Conservation (phyloP, 2,329 filamentous ascomycete genomes). For the Sclerotinia trifoliorum region DNA sequence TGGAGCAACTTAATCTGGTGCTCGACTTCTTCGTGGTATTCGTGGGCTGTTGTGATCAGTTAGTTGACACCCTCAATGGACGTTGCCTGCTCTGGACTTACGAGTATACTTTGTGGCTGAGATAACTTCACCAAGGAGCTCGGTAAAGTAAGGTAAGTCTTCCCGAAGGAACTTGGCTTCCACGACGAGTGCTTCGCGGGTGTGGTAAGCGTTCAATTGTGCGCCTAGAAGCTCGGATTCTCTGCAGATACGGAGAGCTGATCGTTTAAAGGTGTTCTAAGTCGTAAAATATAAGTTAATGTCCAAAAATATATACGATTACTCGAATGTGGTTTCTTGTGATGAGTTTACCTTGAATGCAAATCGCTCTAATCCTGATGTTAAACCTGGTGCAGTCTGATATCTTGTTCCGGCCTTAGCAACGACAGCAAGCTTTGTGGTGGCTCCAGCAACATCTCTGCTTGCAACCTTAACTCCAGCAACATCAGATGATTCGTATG, state of each 20-base stretch:
- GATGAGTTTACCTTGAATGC: conserved; percentile 76
- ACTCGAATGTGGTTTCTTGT: conserved; percentile 24
- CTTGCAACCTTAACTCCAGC: conserved; percentile 86
- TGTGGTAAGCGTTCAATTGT: conserved; percentile 83
- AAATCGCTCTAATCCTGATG: conserved; percentile 88
- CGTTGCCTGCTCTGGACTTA: conserved; percentile 45
- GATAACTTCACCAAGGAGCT: conserved; percentile 90
- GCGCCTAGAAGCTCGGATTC: conserved; percentile 94
- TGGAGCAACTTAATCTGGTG: conserved; percentile 75
- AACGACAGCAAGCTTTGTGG: conserved; percentile 86
- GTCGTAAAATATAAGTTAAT: conserved; percentile 24
- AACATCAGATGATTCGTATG: conserved; percentile 84
- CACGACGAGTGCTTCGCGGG: conserved; percentile 87
- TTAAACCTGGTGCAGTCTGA: conserved; percentile 83
- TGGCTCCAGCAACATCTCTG: conserved; percentile 83
- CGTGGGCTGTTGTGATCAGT: conserved; percentile 62
- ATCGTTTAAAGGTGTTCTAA: conserved; percentile 82
- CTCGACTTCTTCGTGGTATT: conserved; percentile 86
- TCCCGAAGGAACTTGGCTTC: conserved; percentile 93
- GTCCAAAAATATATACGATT: background rate
- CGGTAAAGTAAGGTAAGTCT: conserved; percentile 95
- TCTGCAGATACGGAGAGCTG: conserved; percentile 87
- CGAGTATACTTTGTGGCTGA: conserved; percentile 82
- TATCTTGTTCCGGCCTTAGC: conserved; percentile 94
- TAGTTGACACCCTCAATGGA: background rate